Evolutionary conservation across 352 stramenopile species (phyloP).

Genomic region (Phytophthora tentaculata): DNA sequence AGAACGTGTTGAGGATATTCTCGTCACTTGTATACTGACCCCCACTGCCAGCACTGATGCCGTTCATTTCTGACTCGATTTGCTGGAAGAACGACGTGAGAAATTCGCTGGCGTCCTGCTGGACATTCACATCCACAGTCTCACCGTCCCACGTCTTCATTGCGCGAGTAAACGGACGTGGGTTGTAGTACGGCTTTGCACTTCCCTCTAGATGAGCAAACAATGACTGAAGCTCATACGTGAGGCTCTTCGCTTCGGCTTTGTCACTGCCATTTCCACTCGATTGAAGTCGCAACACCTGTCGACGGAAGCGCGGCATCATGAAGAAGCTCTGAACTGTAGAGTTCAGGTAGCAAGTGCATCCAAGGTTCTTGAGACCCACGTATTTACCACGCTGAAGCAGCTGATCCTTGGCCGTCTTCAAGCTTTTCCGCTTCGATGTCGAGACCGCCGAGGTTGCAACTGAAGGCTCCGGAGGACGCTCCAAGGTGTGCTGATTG

Average conservation of each 20-base stretch:
- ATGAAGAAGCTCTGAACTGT: slow-evolving; percentile 96
- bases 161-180: slow-evolving; percentile 71
- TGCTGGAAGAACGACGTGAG: slow-evolving; percentile 94
- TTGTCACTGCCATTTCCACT: slow-evolving; percentile 18
- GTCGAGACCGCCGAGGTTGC: slow-evolving; percentile 31
- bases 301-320: slow-evolving; percentile 90
- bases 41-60: slow-evolving; percentile 43
- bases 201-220: slow-evolving; percentile 91
- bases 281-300: slow-evolving; percentile 77
- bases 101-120: slow-evolving; percentile 95
- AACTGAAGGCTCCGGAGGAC: slow-evolving; percentile 40
- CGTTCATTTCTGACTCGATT: slow-evolving; percentile 91
- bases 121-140: slow-evolving; percentile 88
- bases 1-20: slow-evolving; percentile 86
- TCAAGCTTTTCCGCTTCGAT: slow-evolving; percentile 62
- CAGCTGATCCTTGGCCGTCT: slow-evolving; percentile 48
- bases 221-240: slow-evolving; percentile 91
- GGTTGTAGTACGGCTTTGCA: slow-evolving; percentile 87
- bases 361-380: slow-evolving; percentile 95
- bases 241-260: slow-evolving; percentile 43
- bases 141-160: slow-evolving; percentile 92
- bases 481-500: slow-evolving; percentile 74
- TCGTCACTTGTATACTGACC: slow-evolving; percentile 58
- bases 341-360: slow-evolving; percentile 96
- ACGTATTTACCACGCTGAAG: slow-evolving; percentile 84